Evolutionary conservation across 768 basidiomycete species (phyloP).

Genomic region (Termitomyces bulborhizus): DNA sequence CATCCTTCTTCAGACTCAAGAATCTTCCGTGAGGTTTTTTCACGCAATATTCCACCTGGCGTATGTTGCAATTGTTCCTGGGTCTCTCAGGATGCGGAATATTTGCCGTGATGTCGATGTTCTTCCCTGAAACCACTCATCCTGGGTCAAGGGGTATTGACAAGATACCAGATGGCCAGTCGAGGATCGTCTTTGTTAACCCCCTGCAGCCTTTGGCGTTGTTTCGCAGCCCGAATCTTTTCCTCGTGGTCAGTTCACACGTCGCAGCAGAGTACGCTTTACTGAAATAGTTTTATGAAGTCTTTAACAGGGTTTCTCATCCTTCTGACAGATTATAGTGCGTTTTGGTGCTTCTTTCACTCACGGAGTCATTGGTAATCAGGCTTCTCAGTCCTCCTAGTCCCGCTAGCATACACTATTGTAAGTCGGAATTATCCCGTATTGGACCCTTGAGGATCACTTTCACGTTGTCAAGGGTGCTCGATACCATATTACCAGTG

Average conservation of each 20-base stretch:
- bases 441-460: background rate
- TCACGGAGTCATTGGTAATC: constrained; percentile 19
- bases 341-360: constrained; percentile 7
- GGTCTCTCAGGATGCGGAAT: constrained; percentile 33
- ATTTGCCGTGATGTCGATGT: constrained; percentile 32
- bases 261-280: background rate
- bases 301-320: constrained; percentile 23
- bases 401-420: constrained; percentile 63
- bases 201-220: constrained; percentile 47
- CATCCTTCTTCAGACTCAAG: background rate
- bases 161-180: constrained; percentile 22
- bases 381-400: constrained; percentile 34
- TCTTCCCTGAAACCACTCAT: constrained; percentile 65
- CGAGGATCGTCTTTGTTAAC: constrained; percentile 44
- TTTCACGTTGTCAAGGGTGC: constrained; percentile 35
- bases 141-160: constrained; percentile 53
- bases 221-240: constrained; percentile 54
- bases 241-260: constrained; percentile 39
- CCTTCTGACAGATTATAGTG: constrained; percentile 36
- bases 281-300: constrained; percentile 12
- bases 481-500: constrained; percentile 49
- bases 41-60: constrained; percentile 63
- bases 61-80: constrained; percentile 45
- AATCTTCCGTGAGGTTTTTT: constrained; percentile 28
- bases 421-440: constrained; percentile 28